Conservation (phyloP, 1,139 yeast species). For the Scheffersomyces quercinus region DNA sequence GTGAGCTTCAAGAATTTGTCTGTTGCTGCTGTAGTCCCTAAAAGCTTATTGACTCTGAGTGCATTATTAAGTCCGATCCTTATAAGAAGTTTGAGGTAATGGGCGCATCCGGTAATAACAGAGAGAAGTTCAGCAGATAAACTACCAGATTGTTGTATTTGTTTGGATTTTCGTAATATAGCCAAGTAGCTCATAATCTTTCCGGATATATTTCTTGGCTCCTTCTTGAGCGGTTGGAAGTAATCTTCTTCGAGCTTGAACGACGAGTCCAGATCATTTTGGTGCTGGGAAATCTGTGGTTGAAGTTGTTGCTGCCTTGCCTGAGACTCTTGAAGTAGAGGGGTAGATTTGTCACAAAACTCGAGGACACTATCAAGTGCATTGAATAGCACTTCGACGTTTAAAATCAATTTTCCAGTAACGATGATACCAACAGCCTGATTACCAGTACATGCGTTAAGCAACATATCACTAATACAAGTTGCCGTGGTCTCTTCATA, state of each 20-base stretch:
- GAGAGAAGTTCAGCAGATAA: conserved; percentile 60
- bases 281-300: conserved; percentile 4
- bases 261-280: conserved; percentile 11
- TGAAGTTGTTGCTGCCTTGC: conserved; percentile 5
- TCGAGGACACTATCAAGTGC: conserved; percentile 65
- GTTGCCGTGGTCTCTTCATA: conserved; percentile 94
- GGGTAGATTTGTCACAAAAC: conserved; percentile 23
- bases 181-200: conserved; percentile 77
- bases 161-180: conserved; percentile 59
- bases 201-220: conserved; percentile 86
- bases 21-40: conserved; percentile 61
- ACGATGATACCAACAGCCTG: conserved; percentile 70
- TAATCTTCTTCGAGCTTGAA: conserved; percentile 10
- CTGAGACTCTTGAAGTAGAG: conserved; percentile 10
- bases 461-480: conserved; percentile 89
- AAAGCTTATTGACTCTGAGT: conserved; percentile 60
- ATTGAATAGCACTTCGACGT: conserved; percentile 72
- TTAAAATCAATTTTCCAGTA: conserved; percentile 72
- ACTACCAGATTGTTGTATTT: conserved; percentile 58
- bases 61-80: conserved; percentile 80
- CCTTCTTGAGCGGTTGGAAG: conserved; percentile 53
- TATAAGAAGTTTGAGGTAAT: conserved; percentile 81
- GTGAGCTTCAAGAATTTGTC: conserved; percentile 61
- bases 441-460: conserved; percentile 76
- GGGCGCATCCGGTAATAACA: conserved; percentile 90